phyloP scores from a whole-genome alignment of 192 early-diverging fungal genomes.

The Coemansia brasiliensis region DNA sequence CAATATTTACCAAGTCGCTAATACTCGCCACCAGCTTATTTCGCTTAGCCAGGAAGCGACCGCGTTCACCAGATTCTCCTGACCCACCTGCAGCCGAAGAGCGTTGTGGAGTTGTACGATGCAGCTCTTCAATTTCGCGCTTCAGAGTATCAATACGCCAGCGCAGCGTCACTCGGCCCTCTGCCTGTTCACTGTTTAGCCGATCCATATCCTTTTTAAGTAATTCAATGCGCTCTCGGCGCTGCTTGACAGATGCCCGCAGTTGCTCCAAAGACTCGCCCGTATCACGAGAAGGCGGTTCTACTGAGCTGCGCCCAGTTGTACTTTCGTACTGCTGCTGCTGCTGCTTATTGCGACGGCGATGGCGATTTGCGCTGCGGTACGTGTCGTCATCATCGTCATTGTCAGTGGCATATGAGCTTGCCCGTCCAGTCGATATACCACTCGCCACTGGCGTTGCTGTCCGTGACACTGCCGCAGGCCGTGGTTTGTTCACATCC shows the following conservation, averaged over 20 bases:
- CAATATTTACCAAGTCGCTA: constrained; percentile 13
- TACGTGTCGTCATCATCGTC: constrained; percentile 14
- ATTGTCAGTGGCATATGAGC: constrained; percentile 11
- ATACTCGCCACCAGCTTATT: constrained; percentile 25
- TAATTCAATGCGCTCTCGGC: constrained; percentile 17
- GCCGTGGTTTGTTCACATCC: constrained; percentile 1
- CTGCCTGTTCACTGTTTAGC: constrained; percentile 28
- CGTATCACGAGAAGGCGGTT: constrained; percentile 13
- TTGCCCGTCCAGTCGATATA: background rate
- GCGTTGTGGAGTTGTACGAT: constrained; percentile 20
- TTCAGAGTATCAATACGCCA: constrained; percentile 52
- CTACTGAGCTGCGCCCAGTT: constrained; percentile 8
- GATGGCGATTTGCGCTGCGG: constrained; percentile 37
- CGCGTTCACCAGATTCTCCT: constrained; percentile 13
- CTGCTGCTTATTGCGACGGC: constrained; percentile 2
- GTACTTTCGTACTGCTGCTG: background rate
- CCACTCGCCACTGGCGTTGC: constrained; percentile 1
- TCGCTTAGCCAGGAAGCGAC: constrained; percentile 27
- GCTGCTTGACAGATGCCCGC: constrained; percentile 22
- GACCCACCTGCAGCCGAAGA: background rate
- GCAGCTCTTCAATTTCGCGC: constrained; percentile 42
- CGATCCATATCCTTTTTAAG: constrained; percentile 8
- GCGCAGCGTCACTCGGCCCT: constrained; percentile 34
- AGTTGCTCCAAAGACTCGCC: constrained; percentile 42
- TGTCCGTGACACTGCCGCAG: background rate